phyloP scores from a whole-genome alignment of 2,329 filamentous ascomycete genomes.

The Diaporthe sp. region DNA sequence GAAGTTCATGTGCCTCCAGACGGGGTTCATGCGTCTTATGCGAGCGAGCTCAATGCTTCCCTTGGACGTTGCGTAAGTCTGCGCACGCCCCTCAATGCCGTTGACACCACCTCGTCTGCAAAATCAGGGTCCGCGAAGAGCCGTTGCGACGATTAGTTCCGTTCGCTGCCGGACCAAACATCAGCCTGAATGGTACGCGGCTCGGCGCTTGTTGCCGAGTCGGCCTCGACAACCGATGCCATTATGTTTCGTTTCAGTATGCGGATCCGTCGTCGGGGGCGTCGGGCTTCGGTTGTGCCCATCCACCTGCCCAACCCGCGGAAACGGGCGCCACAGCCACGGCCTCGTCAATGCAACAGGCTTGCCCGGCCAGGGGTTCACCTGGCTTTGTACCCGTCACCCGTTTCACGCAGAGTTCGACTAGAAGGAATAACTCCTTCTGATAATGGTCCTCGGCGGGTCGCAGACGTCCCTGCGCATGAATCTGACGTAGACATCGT shows the following conservation, averaged over 20 bases:
- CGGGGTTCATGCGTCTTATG: background rate
- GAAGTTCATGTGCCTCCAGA: background rate
- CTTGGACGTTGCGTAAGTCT: background rate
- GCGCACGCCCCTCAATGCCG: background rate
- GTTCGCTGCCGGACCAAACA: background rate
- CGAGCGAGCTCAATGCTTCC: background rate
- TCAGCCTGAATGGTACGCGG: background rate
- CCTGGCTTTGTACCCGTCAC: constrained; percentile 1
- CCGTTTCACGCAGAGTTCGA: constrained; percentile 22
- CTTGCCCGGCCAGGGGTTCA: constrained; percentile 14
- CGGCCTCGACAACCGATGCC: constrained; percentile 15
- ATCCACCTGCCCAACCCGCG: constrained; percentile 2
- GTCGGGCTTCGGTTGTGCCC: background rate
- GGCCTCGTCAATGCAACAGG: constrained; percentile 26
- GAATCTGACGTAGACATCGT: constrained; percentile 30
- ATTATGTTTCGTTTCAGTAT: constrained; percentile 22
- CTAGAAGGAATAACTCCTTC: constrained; percentile 18
- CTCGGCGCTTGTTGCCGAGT: constrained; percentile 14
- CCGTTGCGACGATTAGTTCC: background rate
- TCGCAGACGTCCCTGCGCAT: constrained; percentile 1
- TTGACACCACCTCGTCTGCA: background rate
- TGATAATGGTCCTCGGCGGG: constrained; percentile 12
- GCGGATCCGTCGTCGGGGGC: constrained; percentile 2
- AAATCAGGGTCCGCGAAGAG: background rate
- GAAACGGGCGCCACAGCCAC: constrained; percentile 25